A percentile compares a stretch with the other conserved stretches of the same genome.
Evolutionary conservation across 768 basidiomycete species (phyloP).

Genomic region (Pisolithus orientalis): DNA sequence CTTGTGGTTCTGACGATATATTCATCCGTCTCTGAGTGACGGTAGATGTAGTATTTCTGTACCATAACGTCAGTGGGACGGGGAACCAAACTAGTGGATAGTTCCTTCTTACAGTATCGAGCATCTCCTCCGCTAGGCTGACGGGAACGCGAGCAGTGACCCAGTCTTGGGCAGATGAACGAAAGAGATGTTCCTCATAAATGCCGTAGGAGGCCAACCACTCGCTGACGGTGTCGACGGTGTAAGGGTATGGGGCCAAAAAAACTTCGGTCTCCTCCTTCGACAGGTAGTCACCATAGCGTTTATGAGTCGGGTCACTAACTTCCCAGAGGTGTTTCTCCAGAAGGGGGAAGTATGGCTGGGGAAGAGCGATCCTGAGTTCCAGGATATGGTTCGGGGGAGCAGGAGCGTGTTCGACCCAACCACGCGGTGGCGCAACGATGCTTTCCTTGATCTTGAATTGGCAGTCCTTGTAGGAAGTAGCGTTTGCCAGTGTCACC

Average conservation of each 20-base stretch:
- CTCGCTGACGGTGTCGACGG: constrained; percentile 46
- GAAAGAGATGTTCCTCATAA: constrained; percentile 36
- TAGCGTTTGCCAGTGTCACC: constrained; percentile 8
- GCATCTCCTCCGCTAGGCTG: constrained; percentile 57
- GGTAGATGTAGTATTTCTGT: constrained; percentile 61
- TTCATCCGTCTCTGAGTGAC: constrained; percentile 47
- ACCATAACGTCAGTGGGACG: background rate
- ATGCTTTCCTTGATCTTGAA: constrained; percentile 46
- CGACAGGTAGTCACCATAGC: constrained; percentile 52
- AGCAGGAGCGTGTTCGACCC: constrained; percentile 39
- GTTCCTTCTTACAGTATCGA: constrained; percentile 50
- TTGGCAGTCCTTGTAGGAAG: constrained; percentile 5
- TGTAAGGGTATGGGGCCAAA: constrained; percentile 51
- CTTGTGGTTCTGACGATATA: constrained; percentile 57
- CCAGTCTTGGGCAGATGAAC: constrained; percentile 69
- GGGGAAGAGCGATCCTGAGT: constrained; percentile 54
- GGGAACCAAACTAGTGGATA: background rate
- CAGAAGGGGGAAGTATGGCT: constrained; percentile 42
- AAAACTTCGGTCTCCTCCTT: constrained; percentile 61
- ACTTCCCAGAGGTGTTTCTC: constrained; percentile 51
- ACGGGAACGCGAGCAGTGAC: constrained; percentile 54
- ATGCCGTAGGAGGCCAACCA: constrained; percentile 61
- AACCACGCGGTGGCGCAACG: constrained; percentile 38
- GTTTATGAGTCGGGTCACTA: constrained; percentile 49
- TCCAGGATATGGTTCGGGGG: constrained; percentile 40